These are phyloP conservation scores for Lipomyces kockii DNA, from an alignment of 805 yeast species.

Conservation along the genomic window DNA sequence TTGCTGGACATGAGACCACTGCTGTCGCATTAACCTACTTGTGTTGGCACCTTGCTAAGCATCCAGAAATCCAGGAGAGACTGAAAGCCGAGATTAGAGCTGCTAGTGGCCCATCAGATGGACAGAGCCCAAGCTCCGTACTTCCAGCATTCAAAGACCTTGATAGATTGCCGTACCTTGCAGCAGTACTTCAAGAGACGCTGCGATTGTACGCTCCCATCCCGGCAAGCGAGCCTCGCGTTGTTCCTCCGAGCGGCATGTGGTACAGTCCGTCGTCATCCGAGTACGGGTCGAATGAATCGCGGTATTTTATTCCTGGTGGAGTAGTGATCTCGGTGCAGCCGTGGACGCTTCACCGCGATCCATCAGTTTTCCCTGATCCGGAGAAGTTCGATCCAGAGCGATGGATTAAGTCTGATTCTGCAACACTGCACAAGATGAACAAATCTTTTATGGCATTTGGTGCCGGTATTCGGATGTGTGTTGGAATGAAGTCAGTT, in stretches of 20 bases:
- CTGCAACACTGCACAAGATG: slow-evolving; percentile 50
- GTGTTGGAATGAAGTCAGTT: slow-evolving; percentile 59
- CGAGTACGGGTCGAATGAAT: not conserved
- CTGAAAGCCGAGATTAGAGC: slow-evolving; percentile 57
- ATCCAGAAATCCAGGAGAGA: slow-evolving; percentile 54
- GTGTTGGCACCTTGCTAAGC: slow-evolving; percentile 60
- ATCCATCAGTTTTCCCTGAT: slow-evolving; percentile 54
- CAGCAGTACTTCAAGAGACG: slow-evolving; percentile 66
- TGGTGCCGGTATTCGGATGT: slow-evolving; percentile 76
- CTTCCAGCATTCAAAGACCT: slow-evolving; percentile 48
- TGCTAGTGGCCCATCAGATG: slow-evolving; percentile 37
- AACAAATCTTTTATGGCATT: slow-evolving; percentile 64
- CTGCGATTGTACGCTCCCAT: slow-evolving; percentile 69
- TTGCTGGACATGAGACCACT: slow-evolving; percentile 80
- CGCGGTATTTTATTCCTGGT: not conserved
- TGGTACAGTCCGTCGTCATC: slow-evolving; percentile 2
- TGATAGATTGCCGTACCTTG: slow-evolving; percentile 60
- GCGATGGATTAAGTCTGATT: slow-evolving; percentile 55
- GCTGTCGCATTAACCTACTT: slow-evolving; percentile 66
- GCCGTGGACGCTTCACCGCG: slow-evolving; percentile 68
- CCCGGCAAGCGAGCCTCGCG: slow-evolving; percentile 74
- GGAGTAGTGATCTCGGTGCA: slow-evolving; percentile 57
- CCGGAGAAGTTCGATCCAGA: slow-evolving; percentile 62
- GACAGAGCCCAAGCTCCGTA: slow-evolving; percentile 28
- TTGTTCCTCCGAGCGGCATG: slow-evolving; percentile 47